Conservation (phyloP, 1,284 basidiomycete species). For the Cutaneotrichosporon dermatis region DNA sequence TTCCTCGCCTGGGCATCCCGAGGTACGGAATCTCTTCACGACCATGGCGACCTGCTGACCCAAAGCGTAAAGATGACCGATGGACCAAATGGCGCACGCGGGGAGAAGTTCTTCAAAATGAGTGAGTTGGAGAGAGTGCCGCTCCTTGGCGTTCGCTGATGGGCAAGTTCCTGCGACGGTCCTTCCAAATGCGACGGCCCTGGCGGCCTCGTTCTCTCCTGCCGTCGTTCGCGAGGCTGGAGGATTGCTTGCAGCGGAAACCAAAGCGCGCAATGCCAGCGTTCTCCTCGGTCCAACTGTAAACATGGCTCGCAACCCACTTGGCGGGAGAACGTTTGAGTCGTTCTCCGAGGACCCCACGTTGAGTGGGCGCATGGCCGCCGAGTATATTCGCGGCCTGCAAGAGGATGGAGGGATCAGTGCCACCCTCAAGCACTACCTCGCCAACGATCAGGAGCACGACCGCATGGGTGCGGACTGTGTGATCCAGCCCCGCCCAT, state of each 20-base stretch:
- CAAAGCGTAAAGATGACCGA: slow-evolving; percentile 32
- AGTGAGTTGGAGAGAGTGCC: slow-evolving; percentile 18
- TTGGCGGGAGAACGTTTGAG: slow-evolving; percentile 59
- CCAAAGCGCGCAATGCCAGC: slow-evolving; percentile 64
- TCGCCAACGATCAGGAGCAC: slow-evolving; percentile 46
- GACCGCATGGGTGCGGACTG: slow-evolving; percentile 33
- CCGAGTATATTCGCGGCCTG: slow-evolving; percentile 67
- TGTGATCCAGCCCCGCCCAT: slow-evolving; percentile 53
- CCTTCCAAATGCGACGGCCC: slow-evolving; percentile 60
- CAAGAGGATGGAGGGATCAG: slow-evolving; percentile 57
- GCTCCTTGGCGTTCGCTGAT: not conserved
- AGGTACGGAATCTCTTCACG: not conserved
- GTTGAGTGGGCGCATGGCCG: slow-evolving; percentile 64
- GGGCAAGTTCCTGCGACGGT: not conserved
- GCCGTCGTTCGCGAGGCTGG: slow-evolving; percentile 62
- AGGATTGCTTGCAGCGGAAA: slow-evolving; percentile 60
- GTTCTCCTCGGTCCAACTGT: slow-evolving; percentile 70
- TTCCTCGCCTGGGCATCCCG: not conserved
- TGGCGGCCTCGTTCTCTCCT: slow-evolving; percentile 48
- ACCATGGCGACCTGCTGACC: not conserved
- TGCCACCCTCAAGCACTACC: slow-evolving; percentile 41
- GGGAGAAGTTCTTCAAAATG: slow-evolving; percentile 28
- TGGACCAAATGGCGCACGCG: slow-evolving; percentile 32
- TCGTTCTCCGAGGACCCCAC: slow-evolving; percentile 76
- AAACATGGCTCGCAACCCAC: slow-evolving; percentile 72